Conservation (phyloP, 495 filamentous ascomycete genomes). For the Copromyces sp. region DNA sequence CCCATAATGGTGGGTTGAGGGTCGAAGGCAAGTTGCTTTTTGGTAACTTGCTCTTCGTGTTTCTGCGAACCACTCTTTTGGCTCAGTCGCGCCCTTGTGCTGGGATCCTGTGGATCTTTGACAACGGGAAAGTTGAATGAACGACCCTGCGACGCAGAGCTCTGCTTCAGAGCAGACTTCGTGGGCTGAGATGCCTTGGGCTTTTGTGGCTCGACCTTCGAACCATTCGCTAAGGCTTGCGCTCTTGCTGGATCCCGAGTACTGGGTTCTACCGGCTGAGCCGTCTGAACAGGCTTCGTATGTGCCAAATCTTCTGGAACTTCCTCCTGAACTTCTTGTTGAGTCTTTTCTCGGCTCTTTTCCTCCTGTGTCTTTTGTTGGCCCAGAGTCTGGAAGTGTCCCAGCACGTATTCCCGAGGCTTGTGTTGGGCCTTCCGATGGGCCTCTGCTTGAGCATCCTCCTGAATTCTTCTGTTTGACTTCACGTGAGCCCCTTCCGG, state of each 20-base stretch:
- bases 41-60: slow-evolving; percentile 23
- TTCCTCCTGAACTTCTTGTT: not conserved
- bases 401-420: not conserved
- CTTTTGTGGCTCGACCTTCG: not conserved
- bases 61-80: slow-evolving; percentile 46
- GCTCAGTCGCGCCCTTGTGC: slow-evolving; percentile 56
- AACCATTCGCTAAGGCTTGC: not conserved
- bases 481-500: not conserved
- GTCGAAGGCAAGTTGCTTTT: slow-evolving; percentile 33
- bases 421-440: not conserved
- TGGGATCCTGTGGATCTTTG: slow-evolving; percentile 62
- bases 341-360: not conserved
- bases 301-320: not conserved
- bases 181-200: slow-evolving; percentile 11
- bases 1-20: slow-evolving; percentile 8
- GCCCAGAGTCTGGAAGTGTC: not conserved
- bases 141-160: slow-evolving; percentile 16
- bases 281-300: not conserved
- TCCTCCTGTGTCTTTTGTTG: not conserved
- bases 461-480: not conserved
- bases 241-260: not conserved
- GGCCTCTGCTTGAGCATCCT: not conserved
- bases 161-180: slow-evolving; percentile 11
- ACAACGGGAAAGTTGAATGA: slow-evolving; percentile 62
- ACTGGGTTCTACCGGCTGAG: not conserved